These are phyloP conservation scores for Pythium vanterpoolii DNA, from an alignment of 352 stramenopile genomes.

Conservation along the genomic window DNA sequence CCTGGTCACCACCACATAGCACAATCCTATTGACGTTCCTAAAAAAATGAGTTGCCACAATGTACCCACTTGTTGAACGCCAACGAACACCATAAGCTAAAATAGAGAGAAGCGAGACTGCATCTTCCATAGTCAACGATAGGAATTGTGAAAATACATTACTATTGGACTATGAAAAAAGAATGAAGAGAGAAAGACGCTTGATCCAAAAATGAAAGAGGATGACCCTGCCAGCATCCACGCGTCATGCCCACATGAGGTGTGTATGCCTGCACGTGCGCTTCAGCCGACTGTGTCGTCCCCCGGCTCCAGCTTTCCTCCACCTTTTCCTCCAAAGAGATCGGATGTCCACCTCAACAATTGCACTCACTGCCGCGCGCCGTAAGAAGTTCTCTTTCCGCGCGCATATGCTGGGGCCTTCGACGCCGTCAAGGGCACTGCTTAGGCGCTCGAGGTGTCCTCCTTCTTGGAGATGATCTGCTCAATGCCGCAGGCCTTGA, in stretches of 20 bases:
- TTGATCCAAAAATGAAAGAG: slow-evolving; percentile 21
- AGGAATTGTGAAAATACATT: slow-evolving; percentile 32
- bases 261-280: not conserved
- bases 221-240: not conserved
- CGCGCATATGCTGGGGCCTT: not conserved
- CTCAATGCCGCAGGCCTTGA: slow-evolving; percentile 97
- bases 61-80: not conserved
- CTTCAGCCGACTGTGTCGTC: not conserved
- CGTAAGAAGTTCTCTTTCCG: not conserved
- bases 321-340: slow-evolving; percentile 9
- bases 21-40: too few species aligned
- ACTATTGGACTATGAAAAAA: slow-evolving; percentile 30
- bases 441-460: slow-evolving; percentile 57
- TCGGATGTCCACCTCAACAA: too few species aligned
- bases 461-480: slow-evolving; percentile 99
- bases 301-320: slow-evolving; percentile 24
- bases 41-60: too few species aligned
- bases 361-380: too few species aligned
- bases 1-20: not conserved
- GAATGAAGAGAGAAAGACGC: slow-evolving; percentile 24
- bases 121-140: slow-evolving; percentile 19
- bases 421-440: slow-evolving; percentile 2
- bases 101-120: not conserved
- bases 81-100: not conserved
- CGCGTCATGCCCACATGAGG: not conserved